Evolutionary conservation across 2,329 filamentous ascomycete genomes (phyloP), one percentile per base, ranked within the genome.

Genomic region (Fusarium nygamai): DNA sequence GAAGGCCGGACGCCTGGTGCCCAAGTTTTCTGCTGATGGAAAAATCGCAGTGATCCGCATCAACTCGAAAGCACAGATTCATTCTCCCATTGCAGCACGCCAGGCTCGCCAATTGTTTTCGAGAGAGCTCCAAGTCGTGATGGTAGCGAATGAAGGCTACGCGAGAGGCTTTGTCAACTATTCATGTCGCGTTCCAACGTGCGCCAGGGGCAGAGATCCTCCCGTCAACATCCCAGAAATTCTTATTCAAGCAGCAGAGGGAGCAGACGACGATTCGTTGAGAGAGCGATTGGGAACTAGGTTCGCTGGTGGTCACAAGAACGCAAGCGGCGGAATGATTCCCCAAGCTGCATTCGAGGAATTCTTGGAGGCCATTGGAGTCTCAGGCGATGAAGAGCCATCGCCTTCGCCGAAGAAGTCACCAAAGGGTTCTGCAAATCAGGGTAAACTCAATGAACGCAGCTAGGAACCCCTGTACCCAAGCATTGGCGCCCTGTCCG

Each of bases 141-240:
- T 93, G 73, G 90, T 91, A 8, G 92, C 91, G 0, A 93, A 93
- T 64, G 88, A 90, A 64, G 91, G 91, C 0, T 93, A 93, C 72
- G 78, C 91, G 0, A 86, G 88, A 0, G 90, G 85, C 5, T 86
- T 88, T 79, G 90, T 93, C 31, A 91, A 92, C 76, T 93, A 93
- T 81, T 91, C 89, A 3, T 93, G 91, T 71, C 87, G 91, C 5
- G 82, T 93, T 12, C 86, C 91, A 1, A 84, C 87, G 53, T 88
- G 86, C 65, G 91, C 90, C 5, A 82, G 87, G 67, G 84, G 81
- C 22, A 82, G 85, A 34, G 86, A 89, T 22, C 85, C 86, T 7
- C 87, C 89, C 3, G 88, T 92, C 16, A 88, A 92, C 67, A 92
- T 92, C 61, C 92, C 92, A 60, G 85, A 88, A 74, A 86, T 85